phyloP scores from a whole-genome alignment of 805 yeast genomes.

The Kregervanrija delftensis region DNA sequence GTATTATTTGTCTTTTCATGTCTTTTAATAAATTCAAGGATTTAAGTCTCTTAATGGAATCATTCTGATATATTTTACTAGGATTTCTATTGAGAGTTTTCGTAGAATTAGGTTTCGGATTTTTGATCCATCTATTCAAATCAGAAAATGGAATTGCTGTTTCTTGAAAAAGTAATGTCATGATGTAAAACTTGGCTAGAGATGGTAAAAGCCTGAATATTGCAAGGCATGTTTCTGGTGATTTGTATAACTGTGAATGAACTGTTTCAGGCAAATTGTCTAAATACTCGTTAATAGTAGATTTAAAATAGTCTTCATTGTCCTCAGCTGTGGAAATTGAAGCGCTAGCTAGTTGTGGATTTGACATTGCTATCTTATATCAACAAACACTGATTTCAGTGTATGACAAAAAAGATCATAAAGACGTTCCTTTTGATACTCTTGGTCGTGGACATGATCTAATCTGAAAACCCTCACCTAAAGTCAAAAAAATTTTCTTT shows the following conservation, averaged over 20 bases:
- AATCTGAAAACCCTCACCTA: too few species aligned
- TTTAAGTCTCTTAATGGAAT: slow-evolving; percentile 71
- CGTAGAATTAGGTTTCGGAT: slow-evolving; percentile 6
- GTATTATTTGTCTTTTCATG: slow-evolving; percentile 25
- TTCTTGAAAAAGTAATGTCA: slow-evolving; percentile 81
- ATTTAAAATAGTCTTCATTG: slow-evolving; percentile 39
- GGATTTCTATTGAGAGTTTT: slow-evolving; percentile 20
- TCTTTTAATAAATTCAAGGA: slow-evolving; percentile 71
- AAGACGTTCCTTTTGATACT: too few species aligned
- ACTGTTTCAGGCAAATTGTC: slow-evolving; percentile 85
- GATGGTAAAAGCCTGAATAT: slow-evolving; percentile 86
- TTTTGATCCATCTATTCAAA: slow-evolving; percentile 69
- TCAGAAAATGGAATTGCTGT: slow-evolving; percentile 60
- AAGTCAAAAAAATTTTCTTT: too few species aligned
- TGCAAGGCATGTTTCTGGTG: slow-evolving; percentile 93
- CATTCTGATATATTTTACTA: slow-evolving; percentile 50
- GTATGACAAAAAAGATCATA: too few species aligned
- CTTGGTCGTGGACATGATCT: too few species aligned
- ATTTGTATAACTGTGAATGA: slow-evolving; percentile 73
- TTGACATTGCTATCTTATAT: not conserved
- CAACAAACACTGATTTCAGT: too few species aligned
- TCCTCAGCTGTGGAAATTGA: slow-evolving; percentile 1
- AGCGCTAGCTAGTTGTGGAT: slow-evolving; percentile 3
- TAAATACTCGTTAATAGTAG: slow-evolving; percentile 79
- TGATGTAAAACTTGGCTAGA: slow-evolving; percentile 79